Base-by-base conservation (phyloP, 768 basidiomycete genomes). In the Macrolepiota albuminosa region DNA sequence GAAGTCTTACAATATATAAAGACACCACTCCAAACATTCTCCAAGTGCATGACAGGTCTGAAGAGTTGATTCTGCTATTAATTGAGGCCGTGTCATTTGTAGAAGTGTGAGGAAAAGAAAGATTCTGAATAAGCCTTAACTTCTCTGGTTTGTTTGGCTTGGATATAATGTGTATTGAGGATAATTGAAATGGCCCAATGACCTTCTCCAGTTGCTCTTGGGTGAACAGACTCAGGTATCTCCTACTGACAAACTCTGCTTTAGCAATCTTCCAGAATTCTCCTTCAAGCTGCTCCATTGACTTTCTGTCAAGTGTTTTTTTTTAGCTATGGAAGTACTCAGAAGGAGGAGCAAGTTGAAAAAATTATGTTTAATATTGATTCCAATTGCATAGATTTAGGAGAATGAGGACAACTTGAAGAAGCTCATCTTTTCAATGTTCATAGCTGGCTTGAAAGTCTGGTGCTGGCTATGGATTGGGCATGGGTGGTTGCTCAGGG, bases 21-120 rank as follows among this genome's bases (percentile, higher is more conserved):
- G 63, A 72, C 0, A 79, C 59, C 0, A 70, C 67, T 0, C 64
- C 54, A 54, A 82, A 81, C 0, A 77, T 80, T 1, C 78, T 37
- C 39, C 53, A 54, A 16, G 53, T 54, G 11, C 53, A 54, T 1
- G 53, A 24, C 18, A 54, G 42, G 5, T 10, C 6, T 21, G 21
- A 21, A 21, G 21, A 21, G 21, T 21, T 21, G 21, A 21, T 21
- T 21, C 21, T 21, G 21, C 21, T 21, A 21, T 21, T 21, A 21
- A 21, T 21, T 21, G 21, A 43, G 5, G 26, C 3, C 4, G 6
- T n/a, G 0, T 3, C 13, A 16, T 29, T 4, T 21, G 7, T 16
- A 3, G 26, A 37, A 9, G 10, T 7, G 9, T 43, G 21, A 1
- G 54, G 54, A 10, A 54, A 54, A 1, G 40, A 54, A 2, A 54